Percentiles rank a stretch among this genome's conserved stretches.
Conservation (phyloP, 1,284 basidiomycete genomes). For the Rhodotorula sp. region DNA sequence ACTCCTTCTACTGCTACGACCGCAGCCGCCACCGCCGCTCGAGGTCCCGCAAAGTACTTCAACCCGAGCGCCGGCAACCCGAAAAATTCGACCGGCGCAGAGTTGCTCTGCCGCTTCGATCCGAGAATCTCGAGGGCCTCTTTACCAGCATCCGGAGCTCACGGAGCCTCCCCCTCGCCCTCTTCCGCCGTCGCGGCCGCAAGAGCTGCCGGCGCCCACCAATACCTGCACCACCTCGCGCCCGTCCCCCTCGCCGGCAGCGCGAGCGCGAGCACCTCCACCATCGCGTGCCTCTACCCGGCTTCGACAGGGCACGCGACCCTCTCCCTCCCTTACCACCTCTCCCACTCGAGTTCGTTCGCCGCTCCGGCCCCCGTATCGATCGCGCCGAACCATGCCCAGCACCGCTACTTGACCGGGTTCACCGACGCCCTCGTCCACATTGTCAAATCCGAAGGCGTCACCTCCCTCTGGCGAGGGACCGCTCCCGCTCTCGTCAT, state of each 20-base stretch:
- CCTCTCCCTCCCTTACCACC: slow-evolving; percentile 6
- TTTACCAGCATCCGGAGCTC: slow-evolving; percentile 15
- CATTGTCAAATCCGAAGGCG: slow-evolving; percentile 42
- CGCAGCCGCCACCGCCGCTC: background rate
- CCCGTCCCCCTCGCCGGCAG: background rate
- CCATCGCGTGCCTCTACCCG: slow-evolving; percentile 35
- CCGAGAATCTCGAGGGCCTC: slow-evolving; percentile 40
- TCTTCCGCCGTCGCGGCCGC: background rate
- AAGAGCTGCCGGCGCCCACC: slow-evolving; percentile 1
- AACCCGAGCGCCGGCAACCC: slow-evolving; percentile 38
- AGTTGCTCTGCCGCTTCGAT: slow-evolving; percentile 47
- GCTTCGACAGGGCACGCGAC: slow-evolving; percentile 19
- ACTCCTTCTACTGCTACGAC: background rate
- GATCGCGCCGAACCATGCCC: slow-evolving; percentile 1
- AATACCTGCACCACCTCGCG: slow-evolving; percentile 17
- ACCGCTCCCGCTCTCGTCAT: slow-evolving; percentile 62
- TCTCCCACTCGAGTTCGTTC: background rate
- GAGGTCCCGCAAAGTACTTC: slow-evolving; percentile 19
- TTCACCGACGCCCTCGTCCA: slow-evolving; percentile 42
- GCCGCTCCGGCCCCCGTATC: background rate
- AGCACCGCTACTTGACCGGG: slow-evolving; percentile 18
- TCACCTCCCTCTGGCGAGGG: slow-evolving; percentile 44
- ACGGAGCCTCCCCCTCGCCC: background rate
- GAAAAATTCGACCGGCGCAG: background rate
- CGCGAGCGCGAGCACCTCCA: slow-evolving; percentile 1